A percentile compares a stretch with the other conserved stretches of the same genome.
These are phyloP conservation scores for Tieghemiomyces parasiticus DNA, from an alignment of 192 early-diverging fungal species.

Conservation along the genomic window DNA sequence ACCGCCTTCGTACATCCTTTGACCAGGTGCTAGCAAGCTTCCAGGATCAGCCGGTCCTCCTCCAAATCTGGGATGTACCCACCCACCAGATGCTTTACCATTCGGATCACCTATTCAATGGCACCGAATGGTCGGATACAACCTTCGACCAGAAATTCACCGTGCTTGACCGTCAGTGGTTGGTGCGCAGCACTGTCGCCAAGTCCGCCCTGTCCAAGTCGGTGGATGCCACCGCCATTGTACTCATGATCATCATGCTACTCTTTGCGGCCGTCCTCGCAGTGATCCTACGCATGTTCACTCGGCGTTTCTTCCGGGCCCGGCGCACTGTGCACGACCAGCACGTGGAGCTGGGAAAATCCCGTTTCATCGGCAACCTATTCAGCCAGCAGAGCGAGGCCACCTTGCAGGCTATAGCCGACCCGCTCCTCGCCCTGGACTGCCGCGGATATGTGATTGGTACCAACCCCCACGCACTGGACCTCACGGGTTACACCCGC, in stretches of 20 bases:
- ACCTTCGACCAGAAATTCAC: not conserved
- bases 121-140: not conserved
- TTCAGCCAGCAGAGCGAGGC: conserved; percentile 11
- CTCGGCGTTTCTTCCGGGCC: not conserved
- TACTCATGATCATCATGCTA: not conserved
- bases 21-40: not conserved
- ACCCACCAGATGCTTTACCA: not conserved
- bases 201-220: not conserved
- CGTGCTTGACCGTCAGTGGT: conserved; percentile 1
- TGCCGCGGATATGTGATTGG: conserved; percentile 6
- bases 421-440: conserved; percentile 9
- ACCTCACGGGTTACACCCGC: conserved; percentile 7
- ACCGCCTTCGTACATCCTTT: conserved; percentile 1
- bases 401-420: conserved; percentile 9
- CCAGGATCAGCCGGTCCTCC: not conserved
- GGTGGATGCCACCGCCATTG: not conserved
- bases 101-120: not conserved
- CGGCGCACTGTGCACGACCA: conserved; percentile 1
- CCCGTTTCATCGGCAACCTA: not conserved
- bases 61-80: not conserved
- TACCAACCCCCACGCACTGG: conserved; percentile 1
- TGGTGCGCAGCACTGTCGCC: not conserved
- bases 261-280: conserved; percentile 2
- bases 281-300: conserved; percentile 5
- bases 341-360: conserved; percentile 6